Base-by-base conservation (phyloP, 2,329 filamentous ascomycete genomes). In the Colletotrichum sp. region DNA sequence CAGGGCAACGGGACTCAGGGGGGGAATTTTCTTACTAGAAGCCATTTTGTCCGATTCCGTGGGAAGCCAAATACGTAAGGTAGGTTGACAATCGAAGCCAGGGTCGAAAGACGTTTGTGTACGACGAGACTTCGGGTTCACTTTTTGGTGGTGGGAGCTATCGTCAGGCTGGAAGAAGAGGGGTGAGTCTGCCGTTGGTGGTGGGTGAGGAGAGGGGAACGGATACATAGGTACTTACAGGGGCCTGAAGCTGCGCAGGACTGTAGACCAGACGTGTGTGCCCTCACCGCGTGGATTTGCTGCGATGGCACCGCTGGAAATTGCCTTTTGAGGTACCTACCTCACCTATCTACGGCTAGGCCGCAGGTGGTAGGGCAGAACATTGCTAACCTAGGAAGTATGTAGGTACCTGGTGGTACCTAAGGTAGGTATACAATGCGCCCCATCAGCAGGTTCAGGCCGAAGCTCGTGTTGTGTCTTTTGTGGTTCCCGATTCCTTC, bases 21-120 rank as follows among this genome's bases (percentile, higher is more conserved):
- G 36, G 5, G 2, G 0, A 39, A 16, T 34, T 34, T 7, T 52
- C 76, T 77, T 76, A 76, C 65, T 76, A 48, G n/a, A 25, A 65
- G 74, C 71, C 74, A 76, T 76, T 19, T 76, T 76, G 66, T 55
- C 71, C 64, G 74, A 71, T 76, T 76, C 71, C 28, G 27, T 34
- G 25, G 28, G 32, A 30, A 28, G 5, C 13, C 34, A 27, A 28
- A 16, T 66, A 16, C 12, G 36, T 48, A 32, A 32, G n/a, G 60
- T 32, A 32, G 28, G n/a, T 25, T 34, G 27, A 25, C 27, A 15
- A 60, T 69, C 27, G 36, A 39, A 28, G 61, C 55, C 27, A 28
- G 28, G 22, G 25, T 15, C 30, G 57, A 57, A 25, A 22, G 52
- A 61, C 30, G 63, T 67, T 34, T 67, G 55, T 72, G 52, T 73